Conservation (phyloP, 2,329 filamentous ascomycete genomes). For the Fusarium austroafricanum region DNA sequence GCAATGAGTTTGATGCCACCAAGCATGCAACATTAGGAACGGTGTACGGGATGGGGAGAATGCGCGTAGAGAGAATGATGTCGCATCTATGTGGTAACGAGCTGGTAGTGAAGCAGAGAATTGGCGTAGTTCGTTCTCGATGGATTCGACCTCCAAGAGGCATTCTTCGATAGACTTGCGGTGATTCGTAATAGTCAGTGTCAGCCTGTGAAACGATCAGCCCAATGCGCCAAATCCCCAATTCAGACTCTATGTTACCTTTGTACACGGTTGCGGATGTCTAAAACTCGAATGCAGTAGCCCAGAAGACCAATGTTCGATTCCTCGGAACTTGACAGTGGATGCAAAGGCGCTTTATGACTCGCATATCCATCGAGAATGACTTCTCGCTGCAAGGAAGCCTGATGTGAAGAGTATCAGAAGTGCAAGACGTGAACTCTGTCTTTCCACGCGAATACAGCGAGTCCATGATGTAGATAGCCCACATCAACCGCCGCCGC, state of each 20-base stretch:
- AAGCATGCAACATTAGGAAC: constrained; percentile 42
- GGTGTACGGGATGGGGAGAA: constrained; percentile 38
- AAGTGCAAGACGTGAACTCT: constrained; percentile 20
- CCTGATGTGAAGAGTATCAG: constrained; percentile 7
- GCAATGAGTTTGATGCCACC: constrained; percentile 45
- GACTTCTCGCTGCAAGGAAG: constrained; percentile 19
- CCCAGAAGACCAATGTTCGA: constrained; percentile 13
- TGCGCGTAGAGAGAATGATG: constrained; percentile 37
- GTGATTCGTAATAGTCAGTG: constrained; percentile 38
- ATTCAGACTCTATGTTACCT: no score
- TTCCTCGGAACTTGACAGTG: not conserved
- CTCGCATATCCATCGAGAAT: constrained; percentile 14
- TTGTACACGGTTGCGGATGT: constrained; percentile 28
- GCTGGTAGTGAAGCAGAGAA: constrained; percentile 20
- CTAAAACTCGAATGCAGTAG: constrained; percentile 10
- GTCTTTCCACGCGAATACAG: constrained; percentile 26
- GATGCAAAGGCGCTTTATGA: not conserved
- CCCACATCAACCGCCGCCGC: constrained; percentile 39
- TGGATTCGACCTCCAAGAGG: constrained; percentile 7
- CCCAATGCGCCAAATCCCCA: no score
- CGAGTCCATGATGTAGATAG: constrained; percentile 29
- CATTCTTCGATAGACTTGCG: constrained; percentile 24
- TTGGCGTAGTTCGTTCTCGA: constrained; percentile 21
- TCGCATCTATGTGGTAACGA: constrained; percentile 25
- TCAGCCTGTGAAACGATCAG: no score